Conservation (phyloP, 768 basidiomycete species). For the Mrakia blollopis region DNA sequence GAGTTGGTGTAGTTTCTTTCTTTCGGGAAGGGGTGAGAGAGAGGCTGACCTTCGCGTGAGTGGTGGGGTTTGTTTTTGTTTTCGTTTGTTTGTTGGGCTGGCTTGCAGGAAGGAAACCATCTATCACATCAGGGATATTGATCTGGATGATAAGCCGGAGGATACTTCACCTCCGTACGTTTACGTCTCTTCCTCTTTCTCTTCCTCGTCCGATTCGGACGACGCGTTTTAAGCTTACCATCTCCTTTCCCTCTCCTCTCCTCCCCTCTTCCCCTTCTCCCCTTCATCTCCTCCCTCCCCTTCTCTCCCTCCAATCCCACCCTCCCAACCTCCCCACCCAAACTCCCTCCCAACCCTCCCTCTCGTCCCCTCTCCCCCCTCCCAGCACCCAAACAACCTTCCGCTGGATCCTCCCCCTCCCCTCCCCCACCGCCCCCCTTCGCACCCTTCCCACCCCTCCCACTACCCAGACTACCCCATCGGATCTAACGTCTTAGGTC, state of each 20-base stretch:
- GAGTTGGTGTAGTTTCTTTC: neutral
- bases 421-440: slow-evolving; percentile 39
- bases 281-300: neutral
- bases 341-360: neutral
- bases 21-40: neutral
- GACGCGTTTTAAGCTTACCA: neutral
- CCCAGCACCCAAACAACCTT: neutral
- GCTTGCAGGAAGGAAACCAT: too few relatives aligned
- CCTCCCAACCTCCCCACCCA: neutral
- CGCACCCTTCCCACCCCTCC: slow-evolving; percentile 42
- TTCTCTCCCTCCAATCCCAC: neutral
- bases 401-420: slow-evolving; percentile 39
- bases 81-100: neutral
- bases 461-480: slow-evolving; percentile 41
- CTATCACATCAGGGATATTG: too few relatives aligned
- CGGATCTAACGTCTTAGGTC: slow-evolving; percentile 42
- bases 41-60: neutral
- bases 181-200: neutral
- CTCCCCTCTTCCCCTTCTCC: neutral
- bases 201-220: neutral
- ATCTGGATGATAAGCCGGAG: too few relatives aligned
- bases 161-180: neutral
- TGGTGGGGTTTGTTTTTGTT: too few relatives aligned
- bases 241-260: neutral
- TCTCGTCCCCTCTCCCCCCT: neutral